Conservation (phyloP, 176 grass and related monocot genomes). For the Metroxylon sagu region DNA sequence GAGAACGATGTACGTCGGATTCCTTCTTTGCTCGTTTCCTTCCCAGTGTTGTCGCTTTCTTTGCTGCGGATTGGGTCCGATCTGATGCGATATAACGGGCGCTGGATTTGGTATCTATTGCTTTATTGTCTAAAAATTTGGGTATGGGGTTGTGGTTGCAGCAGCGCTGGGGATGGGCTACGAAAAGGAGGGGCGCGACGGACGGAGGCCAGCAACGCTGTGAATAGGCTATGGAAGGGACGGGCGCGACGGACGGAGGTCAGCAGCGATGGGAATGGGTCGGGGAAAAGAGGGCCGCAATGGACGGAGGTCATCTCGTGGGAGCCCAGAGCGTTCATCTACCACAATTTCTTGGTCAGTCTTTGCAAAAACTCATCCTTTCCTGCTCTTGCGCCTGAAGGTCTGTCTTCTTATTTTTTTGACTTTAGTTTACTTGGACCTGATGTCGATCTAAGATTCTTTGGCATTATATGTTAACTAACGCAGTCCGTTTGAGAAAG, state of each 20-base stretch:
- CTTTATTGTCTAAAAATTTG: not conserved
- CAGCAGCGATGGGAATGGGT: slow-evolving; percentile 28
- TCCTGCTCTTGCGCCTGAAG: not conserved
- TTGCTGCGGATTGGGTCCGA: not conserved
- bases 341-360: slow-evolving; percentile 83
- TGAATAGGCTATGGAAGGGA: no score
- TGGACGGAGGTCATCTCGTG: slow-evolving; percentile 97
- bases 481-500: no score
- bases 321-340: slow-evolving; percentile 75
- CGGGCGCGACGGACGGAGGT: no score
- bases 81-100: slow-evolving; percentile 16
- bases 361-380: not conserved
- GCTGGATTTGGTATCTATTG: slow-evolving; percentile 1
- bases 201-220: no score
- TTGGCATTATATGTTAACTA: no score
- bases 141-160: not conserved
- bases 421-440: not conserved
- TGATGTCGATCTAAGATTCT: no score
- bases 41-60: not conserved
- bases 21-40: no score
- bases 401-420: not conserved
- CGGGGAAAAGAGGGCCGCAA: slow-evolving; percentile 68
- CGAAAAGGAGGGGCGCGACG: no score
- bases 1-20: slow-evolving; percentile 13
- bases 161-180: not conserved